Conservation (phyloP, 352 stramenopile genomes). For the Pythium brachiatum region DNA sequence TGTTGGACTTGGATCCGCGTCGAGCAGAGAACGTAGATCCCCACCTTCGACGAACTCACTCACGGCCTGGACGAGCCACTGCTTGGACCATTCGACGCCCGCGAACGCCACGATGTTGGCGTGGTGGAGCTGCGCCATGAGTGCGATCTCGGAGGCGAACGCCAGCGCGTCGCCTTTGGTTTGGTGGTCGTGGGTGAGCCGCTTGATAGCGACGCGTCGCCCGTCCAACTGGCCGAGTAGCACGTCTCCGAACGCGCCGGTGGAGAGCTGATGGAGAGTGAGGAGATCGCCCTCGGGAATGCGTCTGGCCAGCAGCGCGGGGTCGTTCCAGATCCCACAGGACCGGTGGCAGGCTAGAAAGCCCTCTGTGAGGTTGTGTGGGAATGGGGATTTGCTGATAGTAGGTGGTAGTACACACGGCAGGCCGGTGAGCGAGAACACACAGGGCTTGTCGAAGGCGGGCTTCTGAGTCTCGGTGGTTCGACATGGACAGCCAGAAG, state of each 20-base stretch:
- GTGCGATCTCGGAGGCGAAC: not conserved
- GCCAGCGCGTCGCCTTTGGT: not conserved
- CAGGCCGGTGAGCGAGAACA: not conserved
- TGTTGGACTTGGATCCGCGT: not conserved
- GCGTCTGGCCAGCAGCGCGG: not conserved
- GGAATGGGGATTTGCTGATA: not conserved
- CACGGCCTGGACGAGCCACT: not conserved
- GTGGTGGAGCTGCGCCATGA: not conserved
- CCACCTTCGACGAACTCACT: not conserved
- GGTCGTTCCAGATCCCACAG: not conserved
- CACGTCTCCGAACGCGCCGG: not conserved
- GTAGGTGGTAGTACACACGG: not conserved
- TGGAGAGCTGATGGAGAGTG: not conserved
- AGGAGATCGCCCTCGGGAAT: not conserved
- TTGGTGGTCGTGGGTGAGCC: not conserved
- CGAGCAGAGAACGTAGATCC: not conserved
- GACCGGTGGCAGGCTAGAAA: not conserved
- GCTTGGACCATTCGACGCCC: not conserved
- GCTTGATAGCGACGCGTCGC: not conserved
- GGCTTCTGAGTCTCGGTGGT: no score
- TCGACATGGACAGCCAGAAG: not conserved
- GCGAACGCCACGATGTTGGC: not conserved
- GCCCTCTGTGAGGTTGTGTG: not conserved
- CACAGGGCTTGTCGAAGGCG: not conserved
- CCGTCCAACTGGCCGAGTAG: not conserved